A percentile compares a stretch with the other conserved stretches of the same genome.
Conservation (phyloP, 2,329 filamentous ascomycete genomes). For the Clonostachys byssicola region DNA sequence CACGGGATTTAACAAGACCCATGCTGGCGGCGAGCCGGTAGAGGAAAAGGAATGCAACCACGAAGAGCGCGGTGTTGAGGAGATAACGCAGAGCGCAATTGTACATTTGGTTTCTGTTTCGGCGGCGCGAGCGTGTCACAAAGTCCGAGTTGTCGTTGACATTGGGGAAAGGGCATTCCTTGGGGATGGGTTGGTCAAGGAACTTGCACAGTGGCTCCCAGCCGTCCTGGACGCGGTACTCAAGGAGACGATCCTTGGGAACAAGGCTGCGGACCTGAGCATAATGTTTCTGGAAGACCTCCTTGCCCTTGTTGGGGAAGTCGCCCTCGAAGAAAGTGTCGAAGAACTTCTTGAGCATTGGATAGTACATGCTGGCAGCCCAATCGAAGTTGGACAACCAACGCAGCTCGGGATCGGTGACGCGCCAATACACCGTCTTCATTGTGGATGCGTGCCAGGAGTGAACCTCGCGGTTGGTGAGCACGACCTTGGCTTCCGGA, state of each 20-base stretch:
- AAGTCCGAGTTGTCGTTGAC: conserved; percentile 28
- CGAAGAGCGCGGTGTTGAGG: conserved; percentile 2
- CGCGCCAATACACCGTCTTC: conserved; percentile 66
- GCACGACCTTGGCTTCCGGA: conserved; percentile 67
- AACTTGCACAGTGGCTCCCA: conserved; percentile 21
- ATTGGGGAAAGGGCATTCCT: conserved; percentile 24
- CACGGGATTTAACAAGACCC: no score
- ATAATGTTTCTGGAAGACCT: conserved; percentile 46
- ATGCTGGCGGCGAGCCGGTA: no score
- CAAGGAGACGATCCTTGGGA: conserved; percentile 21
- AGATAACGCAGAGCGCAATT: conserved; percentile 20
- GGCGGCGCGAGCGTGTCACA: conserved; percentile 20
- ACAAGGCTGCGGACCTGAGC: conserved; percentile 22
- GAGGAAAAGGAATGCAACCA: no score
- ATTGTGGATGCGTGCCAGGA: conserved; percentile 59
- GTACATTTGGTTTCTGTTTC: conserved; percentile 27
- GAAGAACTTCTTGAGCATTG: conserved; percentile 68
- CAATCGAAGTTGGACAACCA: conserved; percentile 42
- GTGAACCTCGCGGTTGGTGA: conserved; percentile 63
- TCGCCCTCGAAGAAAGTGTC: conserved; percentile 64
- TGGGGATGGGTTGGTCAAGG: conserved; percentile 23
- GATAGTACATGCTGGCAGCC: conserved; percentile 65
- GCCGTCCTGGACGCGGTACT: conserved; percentile 25
- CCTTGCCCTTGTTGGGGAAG: conserved; percentile 61
- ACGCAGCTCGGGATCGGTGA: conserved; percentile 53